Evolutionary conservation across 2,329 filamentous ascomycete genomes (phyloP), one percentile per base, ranked within the genome.

Genomic region (Aspergillus persii): DNA sequence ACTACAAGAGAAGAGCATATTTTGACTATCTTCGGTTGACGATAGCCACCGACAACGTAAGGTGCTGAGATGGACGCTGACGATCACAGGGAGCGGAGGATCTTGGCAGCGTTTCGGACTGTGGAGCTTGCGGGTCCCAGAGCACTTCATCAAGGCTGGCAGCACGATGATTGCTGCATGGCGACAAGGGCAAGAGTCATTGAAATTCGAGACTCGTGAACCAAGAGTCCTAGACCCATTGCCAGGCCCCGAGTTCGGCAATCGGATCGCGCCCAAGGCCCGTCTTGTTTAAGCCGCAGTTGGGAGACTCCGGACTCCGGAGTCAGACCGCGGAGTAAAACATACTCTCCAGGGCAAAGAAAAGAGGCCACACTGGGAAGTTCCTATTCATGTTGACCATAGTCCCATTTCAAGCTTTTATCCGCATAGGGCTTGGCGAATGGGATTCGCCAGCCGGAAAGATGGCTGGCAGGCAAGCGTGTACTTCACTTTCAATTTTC

Each of bases 31-130:
- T 61, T 57, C 61, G 60, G 36, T n/a, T 15, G 36, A 41, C 36
- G n/a, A n/a, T 56, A 53, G 36, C 54, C 61, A 64, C 54, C 58
- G 60, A 63, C 63, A 61, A 65, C 63, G 63, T 61, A 66, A 67
- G 18, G 60, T 50, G 59, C 60, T 63, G 63, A 63, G 56, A 66
- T 60, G 61, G 63, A 54, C 55, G 61, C 61, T 63, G 64, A 63
- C 61, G 61, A 65, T 64, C 53, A 53, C 58, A 54, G 15, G 58
- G 61, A 53, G 56, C 64, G 58, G 62, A 60, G 53, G 33, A 57
- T 63, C 69, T 70, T 70, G 69, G 69, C 69, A 59, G 56, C 55
- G 57, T 63, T 63, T 64, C 50, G 49, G 41, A 57, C 58, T 57
- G 69, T 66, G 69, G 67, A 68, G 58, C 53, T 46, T 41, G 49